A percentile compares a stretch with the other conserved stretches of the same genome.
Conservation (phyloP, 2,329 filamentous ascomycete genomes). For the Epichloe coenophiala region DNA sequence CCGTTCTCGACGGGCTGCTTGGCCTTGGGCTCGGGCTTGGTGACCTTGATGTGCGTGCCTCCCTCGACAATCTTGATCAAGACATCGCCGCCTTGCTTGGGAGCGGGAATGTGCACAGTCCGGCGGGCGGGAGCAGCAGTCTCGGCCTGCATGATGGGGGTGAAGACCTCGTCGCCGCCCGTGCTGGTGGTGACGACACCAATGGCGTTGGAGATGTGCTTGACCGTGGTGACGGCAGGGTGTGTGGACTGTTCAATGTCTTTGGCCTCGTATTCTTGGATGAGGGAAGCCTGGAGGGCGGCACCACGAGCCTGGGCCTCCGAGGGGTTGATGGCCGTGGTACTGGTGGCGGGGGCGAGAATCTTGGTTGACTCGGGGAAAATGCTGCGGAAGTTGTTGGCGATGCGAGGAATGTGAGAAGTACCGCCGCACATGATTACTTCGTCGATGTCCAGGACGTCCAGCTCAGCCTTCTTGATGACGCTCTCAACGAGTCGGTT, state of each 20-base stretch:
- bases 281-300: conserved; percentile 85
- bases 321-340: conserved; percentile 79
- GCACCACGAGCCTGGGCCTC: conserved; percentile 82
- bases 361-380: conserved; percentile 73
- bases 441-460: conserved; percentile 87
- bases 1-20: conserved; percentile 56
- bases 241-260: conserved; percentile 96
- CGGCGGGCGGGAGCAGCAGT: conserved; percentile 83
- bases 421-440: conserved; percentile 87
- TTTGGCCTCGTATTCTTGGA: conserved; percentile 84
- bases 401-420: conserved; percentile 87
- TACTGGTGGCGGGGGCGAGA: conserved; percentile 67
- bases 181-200: conserved; percentile 59
- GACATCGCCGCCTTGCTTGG: conserved; percentile 74
- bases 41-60: conserved; percentile 81
- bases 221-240: conserved; percentile 84
- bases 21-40: conserved; percentile 68
- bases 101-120: conserved; percentile 62
- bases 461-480: conserved; percentile 82
- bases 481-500: conserved; percentile 71
- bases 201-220: conserved; percentile 78
- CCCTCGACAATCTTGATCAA: conserved; percentile 83
- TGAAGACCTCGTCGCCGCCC: conserved; percentile 57
- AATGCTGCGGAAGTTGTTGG: conserved; percentile 60
- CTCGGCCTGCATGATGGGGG: conserved; percentile 68